These are phyloP conservation scores for Lenwebbia sp. DNA, from an alignment of 345 rosid genomes.

Conservation along the genomic window DNA sequence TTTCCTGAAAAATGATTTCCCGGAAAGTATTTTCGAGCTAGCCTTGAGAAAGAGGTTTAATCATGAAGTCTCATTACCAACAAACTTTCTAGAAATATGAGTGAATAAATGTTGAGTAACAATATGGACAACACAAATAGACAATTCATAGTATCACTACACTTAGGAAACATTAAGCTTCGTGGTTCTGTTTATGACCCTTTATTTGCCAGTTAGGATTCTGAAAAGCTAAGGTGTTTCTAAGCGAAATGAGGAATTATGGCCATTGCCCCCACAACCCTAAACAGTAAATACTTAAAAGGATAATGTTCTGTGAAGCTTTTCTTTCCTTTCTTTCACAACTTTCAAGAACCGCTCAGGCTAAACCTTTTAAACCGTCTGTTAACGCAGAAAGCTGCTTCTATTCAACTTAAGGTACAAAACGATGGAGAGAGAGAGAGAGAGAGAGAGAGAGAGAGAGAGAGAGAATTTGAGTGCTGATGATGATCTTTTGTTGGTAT, in stretches of 20 bases:
- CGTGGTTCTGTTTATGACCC: neutral
- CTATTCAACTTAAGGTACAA: neutral
- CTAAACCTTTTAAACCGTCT: neutral
- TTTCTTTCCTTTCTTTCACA: conserved; percentile 11
- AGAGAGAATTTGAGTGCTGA: neutral
- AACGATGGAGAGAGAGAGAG: neutral
- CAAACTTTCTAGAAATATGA: neutral
- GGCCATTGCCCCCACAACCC: neutral
- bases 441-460: neutral
- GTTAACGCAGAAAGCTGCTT: conserved; percentile 2
- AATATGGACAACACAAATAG: neutral
- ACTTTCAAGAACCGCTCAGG: conserved; percentile 6
- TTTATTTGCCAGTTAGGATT: neutral
- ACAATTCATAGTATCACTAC: neutral
- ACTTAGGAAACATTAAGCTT: neutral
- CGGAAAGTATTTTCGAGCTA: neutral
- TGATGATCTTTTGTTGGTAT: neutral
- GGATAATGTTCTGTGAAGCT: neutral
- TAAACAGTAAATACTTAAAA: neutral
- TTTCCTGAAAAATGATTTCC: no score
- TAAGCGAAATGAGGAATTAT: neutral
- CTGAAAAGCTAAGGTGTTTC: neutral
- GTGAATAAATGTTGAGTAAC: neutral
- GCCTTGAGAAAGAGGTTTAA: neutral
- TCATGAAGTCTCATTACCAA: neutral